phyloP scores from a whole-genome alignment of 805 yeast species.

The Metschnikowia bowlesiae region DNA sequence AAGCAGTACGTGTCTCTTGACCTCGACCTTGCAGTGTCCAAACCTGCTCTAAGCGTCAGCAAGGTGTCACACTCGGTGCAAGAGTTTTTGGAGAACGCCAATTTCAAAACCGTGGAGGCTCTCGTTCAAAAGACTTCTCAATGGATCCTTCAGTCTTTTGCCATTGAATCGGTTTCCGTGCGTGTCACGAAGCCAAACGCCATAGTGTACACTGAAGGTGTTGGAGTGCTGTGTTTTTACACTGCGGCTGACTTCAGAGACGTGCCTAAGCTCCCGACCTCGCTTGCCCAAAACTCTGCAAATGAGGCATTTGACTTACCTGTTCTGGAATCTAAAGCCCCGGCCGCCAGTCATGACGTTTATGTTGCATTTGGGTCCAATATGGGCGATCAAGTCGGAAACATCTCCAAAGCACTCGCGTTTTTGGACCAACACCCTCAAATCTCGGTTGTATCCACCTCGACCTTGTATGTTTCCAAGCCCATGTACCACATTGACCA shows the following conservation, averaged over 20 bases:
- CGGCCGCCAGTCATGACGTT: conserved; percentile 45
- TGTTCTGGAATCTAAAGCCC: conserved; percentile 7
- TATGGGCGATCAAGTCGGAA: conserved; percentile 62
- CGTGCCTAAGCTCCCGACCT: conserved; percentile 10
- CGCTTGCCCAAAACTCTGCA: conserved; percentile 8
- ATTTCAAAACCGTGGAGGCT: conserved; percentile 92
- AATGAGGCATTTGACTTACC: conserved; percentile 31
- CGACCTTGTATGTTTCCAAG: conserved; percentile 79
- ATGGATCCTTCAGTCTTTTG: conserved; percentile 39
- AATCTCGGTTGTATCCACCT: conserved; percentile 53
- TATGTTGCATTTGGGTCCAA: conserved; percentile 90
- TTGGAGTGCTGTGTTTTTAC: conserved; percentile 75
- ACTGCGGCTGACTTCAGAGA: conserved; percentile 36
- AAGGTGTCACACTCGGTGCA: conserved; percentile 36
- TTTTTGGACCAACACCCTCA: conserved; percentile 35
- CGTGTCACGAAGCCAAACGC: conserved; percentile 86
- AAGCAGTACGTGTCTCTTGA: conserved; percentile 66
- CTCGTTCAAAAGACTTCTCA: conserved; percentile 70
- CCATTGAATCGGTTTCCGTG: conserved; percentile 43
- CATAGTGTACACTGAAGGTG: conserved; percentile 78
- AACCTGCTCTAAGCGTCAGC: conserved; percentile 15
- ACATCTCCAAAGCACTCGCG: conserved; percentile 54
- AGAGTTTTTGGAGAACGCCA: conserved; percentile 66
- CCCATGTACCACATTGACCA: conserved; percentile 91
- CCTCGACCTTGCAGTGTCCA: conserved; percentile 40